A percentile compares a stretch with the other conserved stretches of the same genome.
phyloP scores from a whole-genome alignment of 768 basidiomycete genomes.

The Pulveroboletus sp. region DNA sequence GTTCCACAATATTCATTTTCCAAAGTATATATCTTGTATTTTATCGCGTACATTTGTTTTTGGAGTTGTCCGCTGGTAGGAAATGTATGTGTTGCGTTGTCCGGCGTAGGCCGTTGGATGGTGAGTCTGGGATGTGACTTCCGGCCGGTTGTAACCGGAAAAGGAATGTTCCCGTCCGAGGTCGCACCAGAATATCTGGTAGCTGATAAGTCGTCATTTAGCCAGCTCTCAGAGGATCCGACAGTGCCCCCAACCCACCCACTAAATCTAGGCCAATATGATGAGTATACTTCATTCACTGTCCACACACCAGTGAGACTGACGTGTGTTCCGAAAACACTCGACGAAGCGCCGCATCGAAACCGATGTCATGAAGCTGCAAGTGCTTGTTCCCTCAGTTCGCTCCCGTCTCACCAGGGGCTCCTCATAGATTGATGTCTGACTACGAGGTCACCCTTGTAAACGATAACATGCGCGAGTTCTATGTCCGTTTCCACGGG shows the following conservation, averaged over 20 bases:
- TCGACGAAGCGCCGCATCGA: slow-evolving; percentile 94
- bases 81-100: slow-evolving; percentile 7
- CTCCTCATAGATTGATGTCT: slow-evolving; percentile 78
- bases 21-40: slow-evolving; percentile 23
- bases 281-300: slow-evolving; percentile 47
- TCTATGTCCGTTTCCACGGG: slow-evolving; percentile 94
- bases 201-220: slow-evolving; percentile 16
- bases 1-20: slow-evolving; percentile 9
- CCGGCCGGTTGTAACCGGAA: slow-evolving; percentile 15
- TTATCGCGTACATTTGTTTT: slow-evolving; percentile 7
- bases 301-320: slow-evolving; percentile 21
- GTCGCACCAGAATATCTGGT: slow-evolving; percentile 5
- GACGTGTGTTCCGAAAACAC: slow-evolving; percentile 41
- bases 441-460: slow-evolving; percentile 98
- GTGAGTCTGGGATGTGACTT: background rate
- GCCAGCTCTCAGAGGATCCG: slow-evolving; percentile 5
- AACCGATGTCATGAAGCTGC: slow-evolving; percentile 99
- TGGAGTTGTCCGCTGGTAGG: slow-evolving; percentile 11
- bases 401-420: slow-evolving; percentile 9
- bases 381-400: slow-evolving; percentile 23
- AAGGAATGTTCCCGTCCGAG: slow-evolving; percentile 18
- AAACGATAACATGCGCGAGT: slow-evolving; percentile 99
- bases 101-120: background rate
- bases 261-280: slow-evolving; percentile 40
- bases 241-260: slow-evolving; percentile 13